Percentiles rank a stretch among this genome's conserved stretches.
These are phyloP conservation scores for Cercophora scortea DNA, from an alignment of 495 filamentous ascomycete genomes.

Conservation along the genomic window DNA sequence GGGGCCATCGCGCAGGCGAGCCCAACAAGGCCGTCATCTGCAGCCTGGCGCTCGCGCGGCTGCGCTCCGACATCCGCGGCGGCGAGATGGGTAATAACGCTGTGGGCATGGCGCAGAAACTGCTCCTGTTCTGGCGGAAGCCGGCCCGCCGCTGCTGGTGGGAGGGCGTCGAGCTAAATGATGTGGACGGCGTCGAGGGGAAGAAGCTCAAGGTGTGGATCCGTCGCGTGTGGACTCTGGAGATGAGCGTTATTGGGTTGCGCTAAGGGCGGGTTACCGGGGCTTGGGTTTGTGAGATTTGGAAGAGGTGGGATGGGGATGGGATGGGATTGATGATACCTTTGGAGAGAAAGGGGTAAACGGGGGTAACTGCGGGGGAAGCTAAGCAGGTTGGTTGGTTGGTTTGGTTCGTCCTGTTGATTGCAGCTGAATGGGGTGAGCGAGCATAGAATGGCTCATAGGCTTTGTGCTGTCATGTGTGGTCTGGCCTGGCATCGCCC, in stretches of 20 bases:
- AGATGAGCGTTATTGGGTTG: slow-evolving; percentile 96
- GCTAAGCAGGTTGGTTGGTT: too few species aligned
- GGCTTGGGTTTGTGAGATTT: too few species aligned
- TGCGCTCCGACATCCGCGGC: slow-evolving; percentile 84
- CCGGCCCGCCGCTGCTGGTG: slow-evolving; percentile 97
- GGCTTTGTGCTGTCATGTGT: too few species aligned
- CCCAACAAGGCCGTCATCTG: slow-evolving; percentile 98
- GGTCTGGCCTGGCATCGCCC: too few species aligned
- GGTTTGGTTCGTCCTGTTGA: too few species aligned
- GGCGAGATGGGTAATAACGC: slow-evolving; percentile 69
- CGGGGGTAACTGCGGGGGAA: too few species aligned
- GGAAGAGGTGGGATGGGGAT: too few species aligned
- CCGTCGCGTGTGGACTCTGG: slow-evolving; percentile 92
- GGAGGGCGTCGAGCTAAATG: slow-evolving; percentile 90
- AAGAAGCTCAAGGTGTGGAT: slow-evolving; percentile 92
- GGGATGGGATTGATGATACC: too few species aligned
- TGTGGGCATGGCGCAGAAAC: slow-evolving; percentile 97
- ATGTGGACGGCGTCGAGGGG: slow-evolving; percentile 86
- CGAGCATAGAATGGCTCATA: too few species aligned
- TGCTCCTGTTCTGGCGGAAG: slow-evolving; percentile 97
- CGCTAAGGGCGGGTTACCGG: slow-evolving; percentile 36
- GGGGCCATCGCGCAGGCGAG: slow-evolving; percentile 93
- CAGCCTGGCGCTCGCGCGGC: slow-evolving; percentile 83
- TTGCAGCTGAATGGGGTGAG: too few species aligned
- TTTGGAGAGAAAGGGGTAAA: too few species aligned